Evolutionary conservation across 192 early-diverging fungal genomes (phyloP), one percentile per base, ranked within the genome.

Genomic region (Coemansia sp.): DNA sequence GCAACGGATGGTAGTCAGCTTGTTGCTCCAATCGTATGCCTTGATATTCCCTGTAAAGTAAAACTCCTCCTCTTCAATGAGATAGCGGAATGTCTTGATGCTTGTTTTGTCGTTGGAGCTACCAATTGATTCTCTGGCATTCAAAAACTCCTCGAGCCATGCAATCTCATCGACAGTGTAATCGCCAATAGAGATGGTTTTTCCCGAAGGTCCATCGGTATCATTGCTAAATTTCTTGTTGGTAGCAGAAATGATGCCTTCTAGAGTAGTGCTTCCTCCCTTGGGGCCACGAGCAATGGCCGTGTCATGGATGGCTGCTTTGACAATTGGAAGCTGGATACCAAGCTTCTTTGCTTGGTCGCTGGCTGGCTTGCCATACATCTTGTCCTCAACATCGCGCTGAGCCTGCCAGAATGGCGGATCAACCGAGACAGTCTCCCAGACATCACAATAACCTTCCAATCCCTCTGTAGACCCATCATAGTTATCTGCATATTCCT

Each of bases 61-160:
- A 7, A 18, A 43, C 4, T 43, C 19, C 4, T 19, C 13, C 15
- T 43, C 15, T 14, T 43, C n/a, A 14, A 43, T 43, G 9, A 43
- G n/a, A 19, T 43, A 43, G 41, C 41, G 41, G 41, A 43, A 43
- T 5, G n/a, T 43, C 19, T 43, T 19, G 19, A 43, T 14, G 9
- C 41, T 43, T 15, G n/a, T 15, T 43, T 43, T 19, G 19, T 43
- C 41, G 41, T 43, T 19, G 9, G 41, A 43, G 41, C 19, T 43
- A 1, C 41, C 41, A 19, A 43, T 5, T 18, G 3, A 1, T 16
- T 43, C 41, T 18, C 41, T 15, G n/a, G 7, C 15, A 16, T 3
- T 7, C 15, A 80, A 23, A 53, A 80, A 80, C 42, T 36, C 44
- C 4, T 36, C 45, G 4, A 80, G 51, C 59, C 59, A 74, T 12